Conservation (phyloP, 2,329 filamentous ascomycete genomes). For the Venturia aucupariae region DNA sequence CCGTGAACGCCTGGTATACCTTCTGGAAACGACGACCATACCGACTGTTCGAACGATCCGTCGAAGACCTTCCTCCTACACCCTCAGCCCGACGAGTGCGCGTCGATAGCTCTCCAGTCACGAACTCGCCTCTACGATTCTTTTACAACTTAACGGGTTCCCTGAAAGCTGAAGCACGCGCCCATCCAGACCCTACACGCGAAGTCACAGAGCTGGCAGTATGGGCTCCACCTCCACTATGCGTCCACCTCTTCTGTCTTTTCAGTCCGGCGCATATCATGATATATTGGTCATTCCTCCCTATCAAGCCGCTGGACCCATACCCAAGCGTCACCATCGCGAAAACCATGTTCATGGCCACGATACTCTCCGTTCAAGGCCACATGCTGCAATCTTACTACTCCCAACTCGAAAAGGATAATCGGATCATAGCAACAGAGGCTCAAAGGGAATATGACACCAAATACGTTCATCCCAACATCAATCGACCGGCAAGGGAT, state of each 20-base stretch:
- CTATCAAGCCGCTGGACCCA: constrained; percentile 63
- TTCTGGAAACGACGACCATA: constrained; percentile 77
- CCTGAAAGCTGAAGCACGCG: constrained; percentile 65
- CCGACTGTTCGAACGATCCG: constrained; percentile 77
- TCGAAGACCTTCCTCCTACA: constrained; percentile 67
- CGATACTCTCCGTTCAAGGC: constrained; percentile 68
- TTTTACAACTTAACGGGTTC: constrained; percentile 57
- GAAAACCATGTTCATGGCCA: constrained; percentile 68
- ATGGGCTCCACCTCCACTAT: constrained; percentile 87
- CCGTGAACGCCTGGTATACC: constrained; percentile 70
- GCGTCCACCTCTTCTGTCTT: constrained; percentile 71
- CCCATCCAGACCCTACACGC: constrained; percentile 68
- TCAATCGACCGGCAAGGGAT: constrained; percentile 70
- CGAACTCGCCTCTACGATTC: constrained; percentile 69
- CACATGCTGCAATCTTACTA: constrained; percentile 64
- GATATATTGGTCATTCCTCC: constrained; percentile 81
- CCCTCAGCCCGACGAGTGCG: constrained; percentile 82
- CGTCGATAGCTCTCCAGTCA: constrained; percentile 72
- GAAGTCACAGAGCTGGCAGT: constrained; percentile 94
- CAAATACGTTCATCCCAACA: constrained; percentile 84
- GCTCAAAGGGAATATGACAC: constrained; percentile 92
- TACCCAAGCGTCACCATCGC: constrained; percentile 79
- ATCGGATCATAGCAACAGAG: constrained; percentile 75
- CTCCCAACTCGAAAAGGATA: constrained; percentile 77
- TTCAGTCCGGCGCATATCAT: constrained; percentile 93